Base-by-base conservation (phyloP, 495 filamentous ascomycete species). In the Geoglossum glabrum region DNA sequence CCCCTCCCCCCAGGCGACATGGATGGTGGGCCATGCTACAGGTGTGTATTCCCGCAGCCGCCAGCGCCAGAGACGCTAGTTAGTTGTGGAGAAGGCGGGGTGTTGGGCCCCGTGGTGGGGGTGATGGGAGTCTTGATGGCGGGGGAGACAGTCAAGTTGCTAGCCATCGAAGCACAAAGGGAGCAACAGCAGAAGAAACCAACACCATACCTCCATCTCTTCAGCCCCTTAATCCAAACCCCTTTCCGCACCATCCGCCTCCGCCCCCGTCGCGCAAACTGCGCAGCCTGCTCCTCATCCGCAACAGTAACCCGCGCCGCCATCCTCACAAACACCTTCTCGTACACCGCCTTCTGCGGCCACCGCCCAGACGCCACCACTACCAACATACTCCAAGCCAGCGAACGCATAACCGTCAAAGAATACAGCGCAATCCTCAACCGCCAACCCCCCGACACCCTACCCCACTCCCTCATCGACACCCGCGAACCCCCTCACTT, bases 121-220 rank as follows among this genome's bases (percentile, higher is more conserved):
- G 78, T 84, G 10, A 95, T 98, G 90, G 92, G 92, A 4, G 82
- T 95, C 1, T 69, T 95, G 43, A 89, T 95, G 70, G 92, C 92
- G 0, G 71, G 90, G 33, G 88, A 96, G 68, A 80, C 89, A 7
- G 83, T 98, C 64, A 94, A 95, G 64, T 66, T 96, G 3, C 72
- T 97, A 21, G 73, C 76, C n/a, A 0, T 64, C 70, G 0, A 68
- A 64, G 17, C 26, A 9, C 23, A 33, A 23, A 62, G 61, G 17
- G 43, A 27, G n/a, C 25, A 54, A 11, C 25, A 58, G 36, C 19
- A 73, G 40, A 58, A 10, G 56, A 60, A 15, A 57, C 31, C 26
- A 56, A 55, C 2, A 57, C 69, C 30, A 70, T 68, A 30, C 67
- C 69, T 90, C 86, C 4, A 79, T 85, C 19, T 83, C 79, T 58